Base-by-base conservation (phyloP, 140 eudicot species). In the Ambrosia hybrid region DNA sequence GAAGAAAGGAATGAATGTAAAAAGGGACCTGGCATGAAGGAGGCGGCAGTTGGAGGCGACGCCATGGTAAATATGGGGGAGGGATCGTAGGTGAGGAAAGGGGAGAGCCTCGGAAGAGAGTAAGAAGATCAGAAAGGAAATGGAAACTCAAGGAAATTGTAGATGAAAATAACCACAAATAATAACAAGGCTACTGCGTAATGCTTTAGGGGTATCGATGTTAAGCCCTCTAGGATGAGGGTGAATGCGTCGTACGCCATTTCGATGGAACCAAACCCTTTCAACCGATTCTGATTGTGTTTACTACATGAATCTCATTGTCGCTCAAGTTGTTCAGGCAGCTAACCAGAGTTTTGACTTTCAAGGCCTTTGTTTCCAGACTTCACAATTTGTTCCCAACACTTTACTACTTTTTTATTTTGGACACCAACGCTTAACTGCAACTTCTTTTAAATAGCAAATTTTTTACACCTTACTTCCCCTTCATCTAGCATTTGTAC, bases 121-220 rank as follows among this genome's bases (percentile, higher is more conserved):
- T 78, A 12, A 86, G 49, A 17, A 88, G 51, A 73, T 93, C 97
- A 58, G 81, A 69, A 17, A 94, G 12, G 58, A 94, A 77, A 88
- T 93, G 97, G 48, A 87, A 80, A n/a, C 71, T 94, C 99, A 75
- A 94, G 63, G 51, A 86, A 90, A 61, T 80, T 85, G 85, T 94
- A 94, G 65, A 90, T 55, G n/a, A 79, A 75, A 14, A 84, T 71
- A n/a, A 79, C 30, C 46, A 66, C 2, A 9, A 84, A 15, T 5
- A 73, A 59, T 21, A 68, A 2, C 2, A 80, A 57, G 6, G 73
- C 88, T 13, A 80, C 21, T 1, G 30, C 7, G 59, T 82, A 91
- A 73, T 88, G 92, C 37, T 67, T 51, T 5, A 63, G 62, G 0
- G 98, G 98, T 2, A 89, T 85, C 67, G 77, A 65, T 10, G 68